These are phyloP conservation scores for Euphorbia tirucalli DNA, from an alignment of 345 rosid species.

Conservation along the genomic window DNA sequence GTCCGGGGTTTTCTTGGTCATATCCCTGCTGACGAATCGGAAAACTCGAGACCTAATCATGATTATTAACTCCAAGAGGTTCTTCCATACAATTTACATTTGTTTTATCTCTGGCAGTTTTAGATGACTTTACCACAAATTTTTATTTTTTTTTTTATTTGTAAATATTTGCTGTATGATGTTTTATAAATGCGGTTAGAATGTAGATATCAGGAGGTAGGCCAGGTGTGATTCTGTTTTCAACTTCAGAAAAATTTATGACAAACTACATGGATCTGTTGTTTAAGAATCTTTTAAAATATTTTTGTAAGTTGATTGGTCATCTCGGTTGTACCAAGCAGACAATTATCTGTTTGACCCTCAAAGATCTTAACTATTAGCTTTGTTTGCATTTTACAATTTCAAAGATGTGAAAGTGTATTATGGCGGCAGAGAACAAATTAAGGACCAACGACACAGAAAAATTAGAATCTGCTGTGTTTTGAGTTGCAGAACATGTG, in stretches of 20 bases:
- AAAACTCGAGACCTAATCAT: constrained; percentile 81
- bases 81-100: constrained; percentile 12
- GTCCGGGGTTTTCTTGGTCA: constrained; percentile 56
- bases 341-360: constrained; percentile 8
- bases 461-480: too few species aligned
- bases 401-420: constrained; percentile 2
- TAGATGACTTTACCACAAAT: neutral
- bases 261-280: neutral
- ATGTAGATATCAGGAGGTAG: constrained; percentile 8
- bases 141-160: neutral
- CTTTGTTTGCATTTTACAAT: neutral
- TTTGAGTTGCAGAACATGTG: too few species aligned
- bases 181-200: neutral
- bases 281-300: neutral
- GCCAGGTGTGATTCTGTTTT: constrained; percentile 8
- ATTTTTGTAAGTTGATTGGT: too few species aligned
- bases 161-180: neutral
- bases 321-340: neutral
- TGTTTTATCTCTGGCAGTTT: constrained; percentile 8
- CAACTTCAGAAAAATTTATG: neutral
- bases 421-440: neutral
- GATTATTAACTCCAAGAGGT: constrained; percentile 97
- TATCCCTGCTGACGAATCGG: constrained; percentile 74
- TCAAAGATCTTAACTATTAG: neutral
- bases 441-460: too few species aligned